phyloP scores from a whole-genome alignment of 179 eudicot genomes.

The Amaranthus tricolor region DNA sequence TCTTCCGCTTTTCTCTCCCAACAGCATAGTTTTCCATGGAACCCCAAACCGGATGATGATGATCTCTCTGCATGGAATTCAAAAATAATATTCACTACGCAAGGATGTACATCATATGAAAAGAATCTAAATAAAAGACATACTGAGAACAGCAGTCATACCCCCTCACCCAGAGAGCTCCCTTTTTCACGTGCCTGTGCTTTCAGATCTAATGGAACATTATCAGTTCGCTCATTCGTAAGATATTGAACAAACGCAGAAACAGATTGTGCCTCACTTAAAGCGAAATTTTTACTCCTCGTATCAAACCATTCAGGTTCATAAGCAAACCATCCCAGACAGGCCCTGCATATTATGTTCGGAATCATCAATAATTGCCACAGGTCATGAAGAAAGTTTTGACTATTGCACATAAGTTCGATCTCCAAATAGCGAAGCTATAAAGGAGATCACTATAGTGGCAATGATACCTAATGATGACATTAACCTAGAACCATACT shows the following conservation, averaged over 20 bases:
- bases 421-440: not conserved
- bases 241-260: constrained; percentile 74
- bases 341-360: constrained; percentile 50
- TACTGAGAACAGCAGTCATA: constrained; percentile 34
- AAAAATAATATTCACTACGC: constrained; percentile 6
- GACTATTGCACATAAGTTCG: not conserved
- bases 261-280: constrained; percentile 91
- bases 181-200: constrained; percentile 71
- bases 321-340: constrained; percentile 93
- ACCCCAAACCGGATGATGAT: constrained; percentile 93
- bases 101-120: not conserved
- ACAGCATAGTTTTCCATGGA: constrained; percentile 60
- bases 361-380: not conserved
- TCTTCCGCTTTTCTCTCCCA: constrained; percentile 89
- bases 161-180: constrained; percentile 58
- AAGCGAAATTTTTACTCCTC: constrained; percentile 68
- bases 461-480: not conserved
- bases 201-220: constrained; percentile 57
- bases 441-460: not conserved
- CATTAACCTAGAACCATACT: not conserved
- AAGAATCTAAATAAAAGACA: not conserved
- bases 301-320: constrained; percentile 94
- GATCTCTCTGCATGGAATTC: constrained; percentile 54
- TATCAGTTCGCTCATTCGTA: constrained; percentile 53
- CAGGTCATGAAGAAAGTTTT: not conserved